A percentile compares a stretch with the other conserved stretches of the same genome.
These are phyloP conservation scores for Margaritispora aquatica DNA, from an alignment of 495 filamentous ascomycete species.

Conservation along the genomic window DNA sequence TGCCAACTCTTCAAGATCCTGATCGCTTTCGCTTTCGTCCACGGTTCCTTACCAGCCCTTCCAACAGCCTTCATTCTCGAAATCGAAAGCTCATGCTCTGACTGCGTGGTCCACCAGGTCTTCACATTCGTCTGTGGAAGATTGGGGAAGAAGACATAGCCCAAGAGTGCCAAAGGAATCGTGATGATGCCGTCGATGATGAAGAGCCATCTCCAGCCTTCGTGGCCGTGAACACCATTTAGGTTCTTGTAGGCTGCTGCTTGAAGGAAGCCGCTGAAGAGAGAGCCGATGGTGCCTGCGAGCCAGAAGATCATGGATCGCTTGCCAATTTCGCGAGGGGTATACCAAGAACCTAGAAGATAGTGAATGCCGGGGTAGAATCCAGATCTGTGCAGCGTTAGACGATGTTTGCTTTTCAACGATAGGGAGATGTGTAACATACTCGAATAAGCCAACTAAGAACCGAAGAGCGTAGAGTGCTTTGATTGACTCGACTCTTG, in stretches of 20 bases:
- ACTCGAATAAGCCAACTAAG: slow-evolving; percentile 39
- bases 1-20: slow-evolving; percentile 29
- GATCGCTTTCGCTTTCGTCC: slow-evolving; percentile 24
- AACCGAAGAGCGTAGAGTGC: slow-evolving; percentile 50
- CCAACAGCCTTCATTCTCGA: slow-evolving; percentile 25
- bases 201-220: slow-evolving; percentile 42
- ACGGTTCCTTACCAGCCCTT: slow-evolving; percentile 18
- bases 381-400: slow-evolving; percentile 23
- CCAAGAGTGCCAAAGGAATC: slow-evolving; percentile 38
- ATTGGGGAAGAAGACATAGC: slow-evolving; percentile 40
- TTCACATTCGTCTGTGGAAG: slow-evolving; percentile 32
- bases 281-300: slow-evolving; percentile 24
- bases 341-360: slow-evolving; percentile 46
- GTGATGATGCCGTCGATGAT: slow-evolving; percentile 40
- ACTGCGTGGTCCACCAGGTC: slow-evolving; percentile 19
- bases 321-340: slow-evolving; percentile 29
- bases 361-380: slow-evolving; percentile 37
- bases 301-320: slow-evolving; percentile 31
- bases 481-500: not conserved
- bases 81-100: slow-evolving; percentile 26
- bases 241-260: slow-evolving; percentile 41
- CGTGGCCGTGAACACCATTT: slow-evolving; percentile 39
- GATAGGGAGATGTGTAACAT: no score
- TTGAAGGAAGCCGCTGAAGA: slow-evolving; percentile 50
- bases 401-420: no score